These are phyloP conservation scores for Candida insectalens DNA, from an alignment of 805 yeast genomes.

Conservation along the genomic window DNA sequence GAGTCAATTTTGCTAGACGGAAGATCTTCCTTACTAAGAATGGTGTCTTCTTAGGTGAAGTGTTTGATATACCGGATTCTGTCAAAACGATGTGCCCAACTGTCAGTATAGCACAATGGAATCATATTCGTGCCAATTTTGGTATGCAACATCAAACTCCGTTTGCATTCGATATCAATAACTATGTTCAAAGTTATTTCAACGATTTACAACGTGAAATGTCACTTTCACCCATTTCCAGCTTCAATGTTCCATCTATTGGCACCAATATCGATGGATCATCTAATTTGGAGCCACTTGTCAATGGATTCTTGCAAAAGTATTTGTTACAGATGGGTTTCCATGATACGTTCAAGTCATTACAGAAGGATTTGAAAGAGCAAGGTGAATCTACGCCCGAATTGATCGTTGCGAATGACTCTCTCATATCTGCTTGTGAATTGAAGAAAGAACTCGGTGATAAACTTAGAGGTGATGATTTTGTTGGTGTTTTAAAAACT, in stretches of 20 bases:
- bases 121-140: constrained; percentile 41
- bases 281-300: constrained; percentile 10
- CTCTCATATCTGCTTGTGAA: constrained; percentile 3
- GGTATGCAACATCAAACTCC: constrained; percentile 28
- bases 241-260: constrained; percentile 5
- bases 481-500: constrained; percentile 32
- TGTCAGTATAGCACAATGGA: constrained; percentile 35
- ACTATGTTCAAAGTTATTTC: constrained; percentile 31
- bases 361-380: constrained; percentile 34
- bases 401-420: constrained; percentile 28
- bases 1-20: constrained; percentile 57
- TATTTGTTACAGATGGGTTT: constrained; percentile 55
- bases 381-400: constrained; percentile 25
- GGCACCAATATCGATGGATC: constrained; percentile 8
- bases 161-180: constrained; percentile 40
- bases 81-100: constrained; percentile 31
- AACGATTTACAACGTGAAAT: constrained; percentile 4
- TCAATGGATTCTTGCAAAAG: constrained; percentile 21
- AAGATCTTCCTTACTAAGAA: constrained; percentile 72
- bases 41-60: constrained; percentile 54
- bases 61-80: constrained; percentile 33
- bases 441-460: constrained; percentile 33
- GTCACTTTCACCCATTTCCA: constrained; percentile 6
- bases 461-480: constrained; percentile 31
- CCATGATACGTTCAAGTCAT: constrained; percentile 41